Percentiles rank a stretch among this genome's conserved stretches.
Evolutionary conservation across 2,329 filamentous ascomycete genomes (phyloP).

Genomic region (Cryphonectria nitschkei): DNA sequence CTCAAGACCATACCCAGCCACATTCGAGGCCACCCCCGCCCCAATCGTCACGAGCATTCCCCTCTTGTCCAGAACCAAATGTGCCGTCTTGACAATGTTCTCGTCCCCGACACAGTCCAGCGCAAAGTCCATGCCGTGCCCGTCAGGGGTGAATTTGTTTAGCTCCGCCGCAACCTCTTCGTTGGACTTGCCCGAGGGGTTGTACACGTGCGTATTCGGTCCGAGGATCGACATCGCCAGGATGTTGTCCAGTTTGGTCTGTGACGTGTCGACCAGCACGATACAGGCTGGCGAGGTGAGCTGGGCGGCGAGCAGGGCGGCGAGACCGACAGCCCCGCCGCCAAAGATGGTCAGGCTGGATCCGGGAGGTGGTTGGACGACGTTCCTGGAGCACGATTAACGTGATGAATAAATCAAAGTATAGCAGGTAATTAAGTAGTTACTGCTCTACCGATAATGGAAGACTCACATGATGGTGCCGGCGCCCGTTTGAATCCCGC

Average conservation of each 20-base stretch:
- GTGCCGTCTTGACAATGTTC: slow-evolving; percentile 17
- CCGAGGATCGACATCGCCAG: slow-evolving; percentile 11
- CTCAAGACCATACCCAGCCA: neutral
- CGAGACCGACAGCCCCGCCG: slow-evolving; percentile 23
- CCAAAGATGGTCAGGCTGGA: slow-evolving; percentile 22
- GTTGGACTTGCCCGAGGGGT: slow-evolving; percentile 3
- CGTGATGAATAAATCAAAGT: no score
- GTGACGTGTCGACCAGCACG: slow-evolving; percentile 20
- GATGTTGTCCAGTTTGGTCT: slow-evolving; percentile 23
- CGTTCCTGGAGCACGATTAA: slow-evolving; percentile 4
- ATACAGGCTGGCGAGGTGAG: slow-evolving; percentile 12
- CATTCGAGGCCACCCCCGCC: neutral
- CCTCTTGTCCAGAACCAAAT: slow-evolving; percentile 5
- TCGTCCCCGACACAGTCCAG: slow-evolving; percentile 24
- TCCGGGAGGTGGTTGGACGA: slow-evolving; percentile 21
- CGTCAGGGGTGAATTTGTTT: neutral
- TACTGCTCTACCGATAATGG: neutral
- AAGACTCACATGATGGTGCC: slow-evolving; percentile 16
- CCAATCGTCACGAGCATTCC: slow-evolving; percentile 22
- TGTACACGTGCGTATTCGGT: slow-evolving; percentile 8
- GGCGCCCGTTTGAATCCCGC: slow-evolving; percentile 24
- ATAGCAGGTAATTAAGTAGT: neutral
- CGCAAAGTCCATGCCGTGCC: slow-evolving; percentile 16
- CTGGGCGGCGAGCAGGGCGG: slow-evolving; percentile 22
- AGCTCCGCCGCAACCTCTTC: slow-evolving; percentile 16